Evolutionary conservation across 2,329 filamentous ascomycete genomes (phyloP).

Genomic region (Trichophyton simii): DNA sequence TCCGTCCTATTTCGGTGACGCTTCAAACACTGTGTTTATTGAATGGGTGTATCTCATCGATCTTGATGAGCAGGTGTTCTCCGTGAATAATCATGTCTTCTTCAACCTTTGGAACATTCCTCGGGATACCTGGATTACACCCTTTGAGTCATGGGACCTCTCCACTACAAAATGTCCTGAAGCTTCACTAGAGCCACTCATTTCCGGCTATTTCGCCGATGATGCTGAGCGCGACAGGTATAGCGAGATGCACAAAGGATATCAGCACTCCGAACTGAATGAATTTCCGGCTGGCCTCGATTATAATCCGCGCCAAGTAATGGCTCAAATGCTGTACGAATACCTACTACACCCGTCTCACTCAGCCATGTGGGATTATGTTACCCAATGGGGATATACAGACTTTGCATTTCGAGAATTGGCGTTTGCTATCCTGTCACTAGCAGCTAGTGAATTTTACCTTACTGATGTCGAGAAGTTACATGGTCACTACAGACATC

Average conservation of each 20-base stretch:
- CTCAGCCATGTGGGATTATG: background rate
- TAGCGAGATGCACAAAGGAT: background rate
- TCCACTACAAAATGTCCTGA: background rate
- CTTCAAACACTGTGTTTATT: background rate
- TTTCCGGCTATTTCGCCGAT: background rate
- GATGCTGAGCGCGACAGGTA: background rate
- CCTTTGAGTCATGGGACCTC: background rate
- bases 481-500: background rate
- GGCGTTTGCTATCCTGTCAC: slow-evolving; percentile 2
- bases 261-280: background rate
- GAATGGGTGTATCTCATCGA: slow-evolving; percentile 3
- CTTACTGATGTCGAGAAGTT: background rate
- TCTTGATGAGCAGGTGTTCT: background rate
- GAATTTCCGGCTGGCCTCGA: too few relatives aligned
- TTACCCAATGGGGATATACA: background rate
- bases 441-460: slow-evolving; percentile 1
- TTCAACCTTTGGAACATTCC: background rate
- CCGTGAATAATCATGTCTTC: background rate
- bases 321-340: background rate
- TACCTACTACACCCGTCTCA: background rate
- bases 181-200: background rate
- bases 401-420: slow-evolving; percentile 1
- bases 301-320: background rate
- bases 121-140: background rate
- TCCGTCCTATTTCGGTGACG: background rate